Evolutionary conservation across 306 rosid genomes (phyloP).

Genomic region (Cicer yamashitae): DNA sequence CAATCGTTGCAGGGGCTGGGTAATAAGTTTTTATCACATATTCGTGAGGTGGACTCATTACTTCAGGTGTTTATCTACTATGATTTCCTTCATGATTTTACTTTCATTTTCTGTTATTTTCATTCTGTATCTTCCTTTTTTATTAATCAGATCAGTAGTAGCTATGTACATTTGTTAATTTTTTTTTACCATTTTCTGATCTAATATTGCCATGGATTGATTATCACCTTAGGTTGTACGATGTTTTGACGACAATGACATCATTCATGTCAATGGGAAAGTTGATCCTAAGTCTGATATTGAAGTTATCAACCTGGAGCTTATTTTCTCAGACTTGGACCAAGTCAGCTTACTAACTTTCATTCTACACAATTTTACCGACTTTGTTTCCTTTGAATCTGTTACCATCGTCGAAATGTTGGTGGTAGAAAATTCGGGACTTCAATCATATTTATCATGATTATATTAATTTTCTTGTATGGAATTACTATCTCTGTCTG

Average conservation of each 20-base stretch:
- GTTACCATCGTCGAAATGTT: slow-evolving; percentile 20
- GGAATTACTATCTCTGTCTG: not conserved
- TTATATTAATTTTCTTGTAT: slow-evolving; percentile 27
- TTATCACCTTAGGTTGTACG: slow-evolving; percentile 73
- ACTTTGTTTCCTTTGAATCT: slow-evolving; percentile 28
- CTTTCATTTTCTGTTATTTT: slow-evolving; percentile 17
- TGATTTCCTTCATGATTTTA: slow-evolving; percentile 29
- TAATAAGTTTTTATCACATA: slow-evolving; percentile 88
- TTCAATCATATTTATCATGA: slow-evolving; percentile 29
- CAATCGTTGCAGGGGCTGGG: slow-evolving; percentile 83
- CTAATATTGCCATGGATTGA: slow-evolving; percentile 34
- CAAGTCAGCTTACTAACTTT: slow-evolving; percentile 69
- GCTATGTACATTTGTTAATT: not conserved
- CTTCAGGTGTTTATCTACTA: slow-evolving; percentile 73
- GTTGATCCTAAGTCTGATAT: slow-evolving; percentile 92
- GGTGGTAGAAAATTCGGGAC: not conserved
- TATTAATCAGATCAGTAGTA: slow-evolving; percentile 1
- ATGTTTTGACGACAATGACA: slow-evolving; percentile 94
- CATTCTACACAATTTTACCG: slow-evolving; percentile 33
- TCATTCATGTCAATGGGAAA: slow-evolving; percentile 91
- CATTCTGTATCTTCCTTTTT: slow-evolving; percentile 22
- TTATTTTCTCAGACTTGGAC: slow-evolving; percentile 90
- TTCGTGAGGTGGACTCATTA: slow-evolving; percentile 95
- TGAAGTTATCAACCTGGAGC: slow-evolving; percentile 94
- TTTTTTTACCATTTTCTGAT: slow-evolving; percentile 11